Conservation (phyloP, 805 yeast genomes). For the Spathaspora arborariae region DNA sequence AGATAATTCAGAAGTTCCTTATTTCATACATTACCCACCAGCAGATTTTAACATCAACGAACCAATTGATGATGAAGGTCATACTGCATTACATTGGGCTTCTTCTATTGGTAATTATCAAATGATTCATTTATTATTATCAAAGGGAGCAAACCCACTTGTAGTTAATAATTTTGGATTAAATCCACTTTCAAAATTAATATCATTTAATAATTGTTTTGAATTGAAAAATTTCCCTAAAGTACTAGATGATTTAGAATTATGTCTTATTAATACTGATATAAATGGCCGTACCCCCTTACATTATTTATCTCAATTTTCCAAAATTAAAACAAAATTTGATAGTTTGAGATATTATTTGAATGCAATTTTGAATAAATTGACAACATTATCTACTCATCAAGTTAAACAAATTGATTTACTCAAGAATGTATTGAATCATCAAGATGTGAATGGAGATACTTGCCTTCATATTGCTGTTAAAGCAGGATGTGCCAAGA, state of each 20-base stretch:
- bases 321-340: constrained; percentile 60
- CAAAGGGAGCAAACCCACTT: constrained; percentile 67
- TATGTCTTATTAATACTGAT: constrained; percentile 77
- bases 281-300: constrained; percentile 69
- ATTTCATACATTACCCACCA: constrained; percentile 60
- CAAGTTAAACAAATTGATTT: constrained; percentile 50
- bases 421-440: constrained; percentile 61
- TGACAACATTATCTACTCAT: constrained; percentile 44
- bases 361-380: constrained; percentile 68
- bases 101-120: constrained; percentile 87
- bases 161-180: constrained; percentile 64
- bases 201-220: constrained; percentile 83
- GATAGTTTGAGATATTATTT: constrained; percentile 83
- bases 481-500: constrained; percentile 59
- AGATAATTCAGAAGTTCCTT: constrained; percentile 51
- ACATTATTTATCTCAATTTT: constrained; percentile 78
- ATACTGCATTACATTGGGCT: constrained; percentile 96
- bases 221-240: constrained; percentile 76
- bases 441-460: constrained; percentile 78
- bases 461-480: constrained; percentile 82
- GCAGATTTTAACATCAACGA: constrained; percentile 65
- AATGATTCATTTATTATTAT: constrained; percentile 70
- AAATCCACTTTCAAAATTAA: constrained; percentile 81
- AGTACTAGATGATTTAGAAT: constrained; percentile 70
- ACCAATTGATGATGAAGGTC: constrained; percentile 90